Evolutionary conservation across 2,329 filamentous ascomycete species (phyloP), one percentile per base, ranked within the genome.

Genomic region (Pseudogymnoascus sp.): DNA sequence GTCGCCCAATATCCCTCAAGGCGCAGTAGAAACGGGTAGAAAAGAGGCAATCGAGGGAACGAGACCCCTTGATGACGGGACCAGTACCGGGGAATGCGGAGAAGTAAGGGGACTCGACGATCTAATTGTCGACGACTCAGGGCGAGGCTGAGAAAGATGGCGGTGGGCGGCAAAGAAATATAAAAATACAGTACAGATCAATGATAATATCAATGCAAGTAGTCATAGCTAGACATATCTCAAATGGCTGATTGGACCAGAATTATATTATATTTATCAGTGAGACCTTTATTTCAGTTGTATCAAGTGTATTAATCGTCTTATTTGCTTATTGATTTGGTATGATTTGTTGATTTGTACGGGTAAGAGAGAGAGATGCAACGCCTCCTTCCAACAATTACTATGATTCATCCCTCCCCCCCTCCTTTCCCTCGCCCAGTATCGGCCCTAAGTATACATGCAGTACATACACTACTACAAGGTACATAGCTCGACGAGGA

Each of bases 391-490:
- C 42, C 42, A 28, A 16, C 25, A 34, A 56, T 34, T 92, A 93
- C 72, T 79, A 90, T 92, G 79, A 28, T 82, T 77, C 31, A 34
- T 23, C 44, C 53, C 28, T 8, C 28, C 6, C 28, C 6, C 28
- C 28, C 28, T 31, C 60, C 21, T 23, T 23, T 23, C 21, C 61
- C 46, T 63, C 59, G 8, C 14, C 23, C 44, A 16, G 23, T 60
- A 23, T 40, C 59, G 44, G 44, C 46, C 46, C 46, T 53, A 56
- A 56, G 46, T 56, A 56, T 56, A 56, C 46, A 56, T 56, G 25
- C 25, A 56, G 46, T 56, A 56, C 25, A 34, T 34, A 11, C 46
- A 56, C 7, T 56, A 56, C 25, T 11, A 56, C 46, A 18, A 56
- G n/a, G 28, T 56, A 56, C 46, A n/a, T 46, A 46, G 5, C 31